Base-by-base conservation (phyloP, 164 flowering plant genomes). In the Euptelea pleiosperma region DNA sequence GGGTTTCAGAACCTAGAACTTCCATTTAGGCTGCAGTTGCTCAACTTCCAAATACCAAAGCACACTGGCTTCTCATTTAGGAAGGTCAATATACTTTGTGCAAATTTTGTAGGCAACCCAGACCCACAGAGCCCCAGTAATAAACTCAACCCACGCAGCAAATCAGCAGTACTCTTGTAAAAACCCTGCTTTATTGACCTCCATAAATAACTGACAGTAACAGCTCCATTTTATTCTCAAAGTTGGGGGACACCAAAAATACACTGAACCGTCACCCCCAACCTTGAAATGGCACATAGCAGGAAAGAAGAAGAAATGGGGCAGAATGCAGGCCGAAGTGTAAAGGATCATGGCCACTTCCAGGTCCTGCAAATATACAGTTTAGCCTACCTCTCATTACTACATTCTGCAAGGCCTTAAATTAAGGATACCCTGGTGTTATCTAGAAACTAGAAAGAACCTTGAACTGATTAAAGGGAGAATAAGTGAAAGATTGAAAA, bases 221-320 rank as follows among this genome's bases (percentile, higher is more conserved):
- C n/a, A n/a, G n/a, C n/a, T n/a, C 66, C 46, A 43, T 40, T 42
- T 71, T 74, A 70, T 77, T 74, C 51, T 36, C 31, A 12, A 26
- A 58, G 30, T 28, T 29, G 10, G 25, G 55, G 28, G 22, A 35
- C 18, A 46, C 52, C 22, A 26, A 52, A 45, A 33, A 30, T 59
- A 51, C 30, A 37, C 19, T 11, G 25, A 29, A 55, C 26, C 14
- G 6, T 15, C 29, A 19, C 55, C 60, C n/a, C 6, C 18, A 35
- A 6, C 39, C 15, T 16, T n/a, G 12, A 42, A 41, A 31, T 33
- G 18, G 22, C 28, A 30, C 34, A 31, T 44, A 30, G 29, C 12
- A 31, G 28, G 40, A 61, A 4, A 33, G 34, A 63, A 22, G 12
- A 47, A 18, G 16, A 46, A 41, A 39, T 34, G 25, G 61, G 43